Percentiles rank a stretch among this genome's conserved stretches.
Evolutionary conservation across 352 stramenopile genomes (phyloP).

Genomic region (Peronospora farinosa): DNA sequence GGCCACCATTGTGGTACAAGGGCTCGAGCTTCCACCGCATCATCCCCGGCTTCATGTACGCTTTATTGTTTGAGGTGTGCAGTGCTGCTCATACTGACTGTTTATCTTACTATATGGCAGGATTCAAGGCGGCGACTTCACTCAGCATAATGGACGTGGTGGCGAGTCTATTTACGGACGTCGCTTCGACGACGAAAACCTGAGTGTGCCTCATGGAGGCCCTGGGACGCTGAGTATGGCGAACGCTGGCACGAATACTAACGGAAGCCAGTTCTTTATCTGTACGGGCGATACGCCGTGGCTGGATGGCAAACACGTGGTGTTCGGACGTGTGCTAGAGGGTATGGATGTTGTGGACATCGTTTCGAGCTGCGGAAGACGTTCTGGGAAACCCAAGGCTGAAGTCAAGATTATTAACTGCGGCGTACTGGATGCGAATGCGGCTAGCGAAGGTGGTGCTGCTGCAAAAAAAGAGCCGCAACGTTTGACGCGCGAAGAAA

Average conservation of each 20-base stretch:
- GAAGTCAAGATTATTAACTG: constrained; percentile 90
- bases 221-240: constrained; percentile 84
- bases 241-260: constrained; percentile 85
- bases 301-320: constrained; percentile 95
- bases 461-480: constrained; percentile 20
- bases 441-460: constrained; percentile 3
- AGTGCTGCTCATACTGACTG: background rate
- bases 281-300: constrained; percentile 92
- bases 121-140: constrained; percentile 94
- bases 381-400: constrained; percentile 81
- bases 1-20: constrained; percentile 96
- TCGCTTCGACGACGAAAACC: constrained; percentile 90
- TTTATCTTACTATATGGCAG: constrained; percentile 25
- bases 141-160: constrained; percentile 87
- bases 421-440: constrained; percentile 35
- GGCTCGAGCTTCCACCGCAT: constrained; percentile 93
- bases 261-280: constrained; percentile 96
- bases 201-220: constrained; percentile 60
- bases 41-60: constrained; percentile 92
- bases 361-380: constrained; percentile 68
- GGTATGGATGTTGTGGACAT: constrained; percentile 90
- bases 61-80: constrained; percentile 4
- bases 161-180: constrained; percentile 94
- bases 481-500: constrained; percentile 45
- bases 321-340: constrained; percentile 90